phyloP scores from a whole-genome alignment of 2,329 filamentous ascomycete genomes.

The Mycosphaerella sp. region DNA sequence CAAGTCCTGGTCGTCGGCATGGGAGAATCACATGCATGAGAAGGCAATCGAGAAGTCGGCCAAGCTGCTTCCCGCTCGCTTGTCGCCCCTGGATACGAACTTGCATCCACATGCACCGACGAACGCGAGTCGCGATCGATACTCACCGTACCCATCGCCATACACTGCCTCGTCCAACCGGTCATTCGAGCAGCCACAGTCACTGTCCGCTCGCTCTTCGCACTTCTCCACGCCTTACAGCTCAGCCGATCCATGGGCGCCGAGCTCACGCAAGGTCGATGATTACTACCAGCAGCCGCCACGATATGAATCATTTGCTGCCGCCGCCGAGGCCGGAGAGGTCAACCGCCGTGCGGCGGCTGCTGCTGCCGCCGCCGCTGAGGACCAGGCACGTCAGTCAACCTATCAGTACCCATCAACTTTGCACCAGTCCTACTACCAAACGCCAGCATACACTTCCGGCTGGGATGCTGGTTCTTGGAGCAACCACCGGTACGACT shows the following conservation, averaged over 20 bases:
- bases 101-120: constrained; percentile 48
- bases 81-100: constrained; percentile 61
- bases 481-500: constrained; percentile 33
- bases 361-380: constrained; percentile 4
- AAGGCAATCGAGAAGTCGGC: constrained; percentile 30
- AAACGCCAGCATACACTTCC: constrained; percentile 26
- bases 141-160: constrained; percentile 34
- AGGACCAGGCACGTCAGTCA: constrained; percentile 30
- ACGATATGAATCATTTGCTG: constrained; percentile 24
- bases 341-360: constrained; percentile 23
- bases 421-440: constrained; percentile 27
- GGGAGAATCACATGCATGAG: constrained; percentile 38
- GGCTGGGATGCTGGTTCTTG: constrained; percentile 33
- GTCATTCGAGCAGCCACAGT: constrained; percentile 24
- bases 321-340: constrained; percentile 24
- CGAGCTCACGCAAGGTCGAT: constrained; percentile 28
- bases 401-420: constrained; percentile 28
- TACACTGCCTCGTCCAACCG: constrained; percentile 25
- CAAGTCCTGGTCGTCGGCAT: constrained; percentile 18
- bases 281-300: constrained; percentile 33
- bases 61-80: constrained; percentile 33
- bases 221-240: constrained; percentile 32
- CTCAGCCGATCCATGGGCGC: constrained; percentile 30
- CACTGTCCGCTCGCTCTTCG: constrained; percentile 28
- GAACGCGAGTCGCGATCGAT: constrained; percentile 40